Base-by-base conservation (phyloP, 441 rosid genomes). In the Flueggea neowawraea region DNA sequence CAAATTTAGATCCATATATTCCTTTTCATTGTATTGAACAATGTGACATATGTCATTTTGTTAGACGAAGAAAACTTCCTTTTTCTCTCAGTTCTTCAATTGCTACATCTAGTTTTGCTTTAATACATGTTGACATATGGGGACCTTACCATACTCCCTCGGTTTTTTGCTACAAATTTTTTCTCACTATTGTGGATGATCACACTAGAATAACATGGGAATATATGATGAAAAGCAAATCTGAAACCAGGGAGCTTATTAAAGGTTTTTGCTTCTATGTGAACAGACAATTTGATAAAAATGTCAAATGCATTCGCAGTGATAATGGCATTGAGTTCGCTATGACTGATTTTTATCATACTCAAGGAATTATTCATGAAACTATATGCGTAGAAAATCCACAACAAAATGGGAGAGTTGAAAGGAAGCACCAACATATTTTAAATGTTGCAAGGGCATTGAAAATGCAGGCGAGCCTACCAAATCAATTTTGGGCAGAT, bases 181-280 rank as follows among this genome's bases (percentile, higher is more conserved):
- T 63, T 22, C 33, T 63, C 1, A 63, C 58, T 2, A 52, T 63
- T 52, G 58, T 63, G 3, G 58, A 63, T 33, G 59, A 52, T n/a
- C 10, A 5, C 36, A 12, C 50, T 6, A 22, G 32, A 1, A n/a
- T 31, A 9, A 52, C 58, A 33, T 63, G 58, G 58, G 16, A 17
- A 63, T 54, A 17, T 17, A 36, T 0, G 31, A 63, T 9, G 28
- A 22, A 22, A 22, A 22, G 28, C 28, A 22, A 22, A 22, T 22
- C 28, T 22, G 28, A 22, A 22, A 36, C 49, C 4, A 9, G 57
- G 0, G 8, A 31, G 8, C 5, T 16, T 2, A 0, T 54, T 6
- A 14, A 54, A 6, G 10, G 12, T 16, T 54, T 54, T 10, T 54
- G 57, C 57, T 5, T 12, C 28, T 16, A 16, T 16, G 57, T 17